These are phyloP conservation scores for Euphorbia peplus DNA, from an alignment of 345 rosid genomes.

Conservation along the genomic window DNA sequence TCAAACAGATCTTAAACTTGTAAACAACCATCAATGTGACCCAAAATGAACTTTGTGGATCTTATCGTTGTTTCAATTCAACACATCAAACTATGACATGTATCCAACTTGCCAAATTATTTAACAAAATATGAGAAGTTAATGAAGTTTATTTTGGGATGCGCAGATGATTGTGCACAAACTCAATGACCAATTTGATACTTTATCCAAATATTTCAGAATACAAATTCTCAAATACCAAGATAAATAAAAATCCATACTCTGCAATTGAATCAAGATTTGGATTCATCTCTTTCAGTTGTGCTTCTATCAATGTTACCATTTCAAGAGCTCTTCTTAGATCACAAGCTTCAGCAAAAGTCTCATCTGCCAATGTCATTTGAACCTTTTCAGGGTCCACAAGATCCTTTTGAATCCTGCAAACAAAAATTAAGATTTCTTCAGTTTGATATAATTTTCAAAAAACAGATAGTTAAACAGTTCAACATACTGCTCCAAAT, in stretches of 20 bases:
- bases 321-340: conserved; percentile 74
- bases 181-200: not conserved
- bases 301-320: conserved; percentile 76
- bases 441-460: conserved; percentile 10
- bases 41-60: not conserved
- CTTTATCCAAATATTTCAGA: not conserved
- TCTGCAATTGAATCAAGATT: conserved; percentile 94
- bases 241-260: conserved; percentile 38
- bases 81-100: not conserved
- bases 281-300: conserved; percentile 89
- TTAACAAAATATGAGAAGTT: not conserved
- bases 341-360: conserved; percentile 54
- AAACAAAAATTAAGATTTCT: conserved; percentile 23
- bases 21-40: not conserved
- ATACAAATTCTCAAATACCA: not conserved
- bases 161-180: not conserved
- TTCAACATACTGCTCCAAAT: conserved; percentile 81
- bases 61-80: not conserved
- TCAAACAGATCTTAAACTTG: not conserved
- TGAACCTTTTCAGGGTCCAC: conserved; percentile 90
- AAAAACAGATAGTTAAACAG: not conserved
- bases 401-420: conserved; percentile 87
- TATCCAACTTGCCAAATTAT: not conserved
- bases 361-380: conserved; percentile 56
- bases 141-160: not conserved